Conservation (phyloP, 2,329 filamentous ascomycete species). For the Orbilia blumenaviensis region DNA sequence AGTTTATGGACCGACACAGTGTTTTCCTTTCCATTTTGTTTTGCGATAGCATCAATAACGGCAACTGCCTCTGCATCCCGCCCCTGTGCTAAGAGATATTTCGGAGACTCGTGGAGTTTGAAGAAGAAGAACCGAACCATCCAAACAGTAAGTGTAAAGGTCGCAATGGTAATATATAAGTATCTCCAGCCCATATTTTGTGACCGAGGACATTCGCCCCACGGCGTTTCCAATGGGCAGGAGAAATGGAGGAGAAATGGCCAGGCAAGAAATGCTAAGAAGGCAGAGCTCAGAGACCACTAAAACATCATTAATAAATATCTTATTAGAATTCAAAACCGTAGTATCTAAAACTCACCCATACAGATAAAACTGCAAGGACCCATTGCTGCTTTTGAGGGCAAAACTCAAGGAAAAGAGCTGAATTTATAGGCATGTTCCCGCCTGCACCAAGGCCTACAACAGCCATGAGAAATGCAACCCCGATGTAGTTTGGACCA, state of each 20-base stretch:
- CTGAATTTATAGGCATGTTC: conserved; percentile 63
- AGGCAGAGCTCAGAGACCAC: conserved; percentile 85
- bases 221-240: conserved; percentile 59
- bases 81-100: conserved; percentile 64
- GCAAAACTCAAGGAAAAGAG: conserved; percentile 72
- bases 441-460: conserved; percentile 79
- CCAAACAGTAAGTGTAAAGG: conserved; percentile 63
- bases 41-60: conserved; percentile 64
- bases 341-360: conserved; percentile 16
- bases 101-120: conserved; percentile 64
- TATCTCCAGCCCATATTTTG: conserved; percentile 67
- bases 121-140: conserved; percentile 64
- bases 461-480: conserved; percentile 73
- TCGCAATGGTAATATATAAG: conserved; percentile 64
- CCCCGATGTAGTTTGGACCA: conserved; percentile 74
- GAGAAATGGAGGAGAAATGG: conserved; percentile 64
- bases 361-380: conserved; percentile 65
- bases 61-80: conserved; percentile 65
- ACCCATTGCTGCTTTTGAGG: conserved; percentile 69
- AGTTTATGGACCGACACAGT: conserved; percentile 35
- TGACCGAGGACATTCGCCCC: conserved; percentile 59
- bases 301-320: conserved; percentile 65
- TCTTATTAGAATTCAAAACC: conserved; percentile 52
- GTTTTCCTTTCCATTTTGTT: conserved; percentile 55
- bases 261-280: conserved; percentile 71